Evolutionary conservation across 1,284 basidiomycete species (phyloP), one percentile per base, ranked within the genome.

Genomic region (Wallemia mellicola): DNA sequence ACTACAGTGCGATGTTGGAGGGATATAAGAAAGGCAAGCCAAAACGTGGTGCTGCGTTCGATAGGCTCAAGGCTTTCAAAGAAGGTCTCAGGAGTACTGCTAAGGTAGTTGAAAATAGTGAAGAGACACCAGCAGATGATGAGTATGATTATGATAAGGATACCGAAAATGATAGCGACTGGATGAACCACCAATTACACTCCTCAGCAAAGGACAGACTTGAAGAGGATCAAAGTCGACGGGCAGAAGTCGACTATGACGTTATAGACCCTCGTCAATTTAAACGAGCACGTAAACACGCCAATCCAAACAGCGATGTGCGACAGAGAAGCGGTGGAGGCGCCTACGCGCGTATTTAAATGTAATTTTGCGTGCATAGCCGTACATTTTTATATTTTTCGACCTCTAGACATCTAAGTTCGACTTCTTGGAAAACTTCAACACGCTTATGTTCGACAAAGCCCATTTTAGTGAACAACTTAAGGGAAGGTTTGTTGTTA

Each of bases 181-280:
- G 88, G 73, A 75, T 89, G 71, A 74, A 71, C 9, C 86, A 91
- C 67, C 70, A 75, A 24, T 72, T 91, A 61, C 76, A 77, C 63
- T 87, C 88, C 69, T 77, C 81, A 22, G 85, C 86, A 68, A 83
- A 81, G 61, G 78, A 82, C 63, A 73, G 74, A 28, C 27, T 57
- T 14, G 81, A 85, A 65, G 68, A 66, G 27, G 69, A 71, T 33
- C 81, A 88, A 69, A 77, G 76, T 19, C 69, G 73, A 61, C 81
- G 88, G 67, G 86, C 86, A 0, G 84, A 89, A 68, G 74, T 84
- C 58, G 86, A 91, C 64, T 91, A 89, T 66, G 83, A 87, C 68
- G 86, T 91, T 57, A 86, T 86, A 65, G 83, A 86, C 67, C 83
- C 83, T 0, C 71, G 83, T 62, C 75, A 77, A 60, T 71, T 83